Percentiles rank a stretch among this genome's conserved stretches.
Conservation (phyloP, 257 asterid species). For the Parsonsia alboflavescens region DNA sequence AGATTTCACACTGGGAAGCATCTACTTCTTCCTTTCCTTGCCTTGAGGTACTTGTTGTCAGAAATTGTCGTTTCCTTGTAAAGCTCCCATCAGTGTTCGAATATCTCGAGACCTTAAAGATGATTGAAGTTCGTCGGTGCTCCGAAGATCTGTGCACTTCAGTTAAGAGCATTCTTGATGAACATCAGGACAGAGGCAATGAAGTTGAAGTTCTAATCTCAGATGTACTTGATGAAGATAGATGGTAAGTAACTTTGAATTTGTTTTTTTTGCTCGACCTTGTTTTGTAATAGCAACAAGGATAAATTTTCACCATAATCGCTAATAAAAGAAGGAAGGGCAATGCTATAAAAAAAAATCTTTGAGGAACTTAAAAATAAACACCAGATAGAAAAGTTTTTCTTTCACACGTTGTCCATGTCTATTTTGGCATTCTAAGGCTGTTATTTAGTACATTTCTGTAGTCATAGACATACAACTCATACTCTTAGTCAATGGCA, state of each 20-base stretch:
- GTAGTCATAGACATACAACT: too few species aligned
- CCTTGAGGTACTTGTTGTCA: background rate
- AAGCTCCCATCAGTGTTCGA: background rate
- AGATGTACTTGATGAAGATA: background rate
- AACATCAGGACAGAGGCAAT: background rate
- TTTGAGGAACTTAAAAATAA: too few species aligned
- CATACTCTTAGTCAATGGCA: too few species aligned
- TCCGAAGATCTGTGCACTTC: background rate
- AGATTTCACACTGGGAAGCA: background rate
- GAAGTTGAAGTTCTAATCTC: background rate
- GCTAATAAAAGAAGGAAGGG: too few species aligned
- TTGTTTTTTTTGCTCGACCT: too few species aligned
- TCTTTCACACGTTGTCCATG: too few species aligned
- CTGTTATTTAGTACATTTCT: too few species aligned
- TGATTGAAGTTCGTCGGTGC: background rate
- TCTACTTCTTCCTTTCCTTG: background rate
- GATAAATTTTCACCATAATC: too few species aligned
- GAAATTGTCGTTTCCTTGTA: background rate
- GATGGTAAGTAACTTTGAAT: background rate
- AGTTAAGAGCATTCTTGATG: background rate
- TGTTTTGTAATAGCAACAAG: background rate
- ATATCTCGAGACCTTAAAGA: background rate
- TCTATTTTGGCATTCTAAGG: too few species aligned
- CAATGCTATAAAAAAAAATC: too few species aligned
- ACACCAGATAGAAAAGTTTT: too few species aligned